Base-by-base conservation (phyloP, 495 filamentous ascomycete genomes). In the Xylaria scruposa region DNA sequence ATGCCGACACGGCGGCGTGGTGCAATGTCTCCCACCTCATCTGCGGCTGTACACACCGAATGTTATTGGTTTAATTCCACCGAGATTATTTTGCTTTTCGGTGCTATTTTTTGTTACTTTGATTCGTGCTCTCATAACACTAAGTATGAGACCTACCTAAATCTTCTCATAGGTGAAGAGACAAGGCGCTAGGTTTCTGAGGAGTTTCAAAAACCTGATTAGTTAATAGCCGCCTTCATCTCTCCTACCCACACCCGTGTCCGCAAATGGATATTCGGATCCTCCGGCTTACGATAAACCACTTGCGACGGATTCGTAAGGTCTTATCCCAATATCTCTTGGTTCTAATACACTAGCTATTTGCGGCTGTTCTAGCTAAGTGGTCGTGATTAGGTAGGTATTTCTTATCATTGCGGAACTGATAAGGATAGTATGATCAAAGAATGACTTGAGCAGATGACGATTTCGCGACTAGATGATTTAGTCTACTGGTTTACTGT, bases 251-350 rank as follows among this genome's bases (percentile, higher is more conserved):
- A 47, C 46, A 60, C 19, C 36, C 36, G 46, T 38, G 19, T 38
- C 44, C 47, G 63, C 29, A 47, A 17, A 3, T 38, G 13, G 12
- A 13, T 26, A 12, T 51, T 70, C 68, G 68, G 68, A 51, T 63
- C 42, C 46, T 21, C 68, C 68, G 68, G 68, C 68, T 70, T 38
- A 54, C 42, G 21, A 12, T n/a, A 38, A 24, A 53, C 56, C 17
- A 49, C 26, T n/a, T 21, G 6, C 47, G 47, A 51, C 47, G 47
- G 46, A 51, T 26, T 4, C 24, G 51, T 24, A 54, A 54, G 51
- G 21, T 54, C 51, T 59, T 59, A 36, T 15, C 29, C 56, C 29
- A 31, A n/a, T 15, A 59, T 36, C 10, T 38, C 56, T 26, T 42
- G 6, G 21, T 24, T 10, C 9, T 40, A 10, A 38, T 60, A 38